Evolutionary conservation across 768 basidiomycete genomes (phyloP), one percentile per base, ranked within the genome.

Genomic region (Boletus tylopilopsis): DNA sequence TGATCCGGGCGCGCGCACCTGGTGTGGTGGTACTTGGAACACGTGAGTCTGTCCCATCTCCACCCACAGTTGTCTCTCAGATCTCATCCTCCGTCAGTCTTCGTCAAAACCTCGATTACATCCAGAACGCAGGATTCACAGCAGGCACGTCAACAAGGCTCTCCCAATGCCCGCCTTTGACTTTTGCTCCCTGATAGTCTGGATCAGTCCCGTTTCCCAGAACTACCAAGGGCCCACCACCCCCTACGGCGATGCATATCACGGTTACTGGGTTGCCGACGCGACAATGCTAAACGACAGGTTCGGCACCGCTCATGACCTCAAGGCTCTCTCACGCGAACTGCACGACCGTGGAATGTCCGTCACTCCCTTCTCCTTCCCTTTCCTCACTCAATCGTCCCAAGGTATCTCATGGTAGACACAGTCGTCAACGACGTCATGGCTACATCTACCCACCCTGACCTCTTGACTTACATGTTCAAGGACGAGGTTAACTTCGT

Each of bases 361-460:
- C 44, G 76, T 54, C 18, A 10, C 36, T 23, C 21, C 24, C 10
- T 45, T 22, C 45, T 37, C 23, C 32, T 47, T 24, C 43, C 18
- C n/a, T 22, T 35, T 16, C 34, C 34, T 32, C 50, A 43, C 19
- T 35, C 6, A 32, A 46, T 44, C 18, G 30, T 23, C 30, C 10
- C 37, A 51, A 76, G 75, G 82, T 90, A 84, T 64, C 71, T 93
- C 53, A 92, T 91, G 88, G 82, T 92, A 41, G 90, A 93, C 60
- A 68, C 88, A 27, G 87, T 94, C 33, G 81, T 87, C 29, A 94
- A 94, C 66, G 87, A 93, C 66, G 89, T 94, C 42, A 91, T 90
- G 76, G 71, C 85, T 2, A 79, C 81, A 4, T 78, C 80, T 3
- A 73, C 70, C 30, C 78, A 71, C 6, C 85, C 87, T 15, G 80